Evolutionary conservation across 192 early-diverging fungal species (phyloP).

Genomic region (Coemansia guatemalensis): DNA sequence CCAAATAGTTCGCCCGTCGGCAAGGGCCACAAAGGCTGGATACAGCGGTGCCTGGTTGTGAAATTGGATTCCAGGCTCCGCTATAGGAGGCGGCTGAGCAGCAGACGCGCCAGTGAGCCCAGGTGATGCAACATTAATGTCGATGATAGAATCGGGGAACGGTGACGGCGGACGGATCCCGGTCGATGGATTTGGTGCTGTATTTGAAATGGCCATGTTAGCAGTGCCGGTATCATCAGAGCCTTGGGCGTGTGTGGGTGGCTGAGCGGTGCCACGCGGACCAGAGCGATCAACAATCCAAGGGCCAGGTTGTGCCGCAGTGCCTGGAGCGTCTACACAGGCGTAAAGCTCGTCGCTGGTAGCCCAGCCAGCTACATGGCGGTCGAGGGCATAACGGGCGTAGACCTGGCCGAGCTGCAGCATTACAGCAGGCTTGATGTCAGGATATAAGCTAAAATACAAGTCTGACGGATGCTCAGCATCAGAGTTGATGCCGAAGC

Average conservation of each 20-base stretch:
- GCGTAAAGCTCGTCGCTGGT: constrained; percentile 26
- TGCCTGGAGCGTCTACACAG: constrained; percentile 17
- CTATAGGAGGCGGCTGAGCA: background rate
- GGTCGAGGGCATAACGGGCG: constrained; percentile 38
- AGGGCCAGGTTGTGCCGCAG: constrained; percentile 6
- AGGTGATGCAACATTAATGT: background rate
- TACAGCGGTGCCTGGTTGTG: constrained; percentile 32
- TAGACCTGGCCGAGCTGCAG: constrained; percentile 18
- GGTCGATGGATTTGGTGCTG: background rate
- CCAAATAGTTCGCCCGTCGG: constrained; percentile 41
- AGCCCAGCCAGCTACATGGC: constrained; percentile 24
- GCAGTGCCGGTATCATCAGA: constrained; percentile 5
- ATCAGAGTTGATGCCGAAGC: background rate
- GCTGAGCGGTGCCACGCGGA: constrained; percentile 22
- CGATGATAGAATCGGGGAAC: constrained; percentile 20
- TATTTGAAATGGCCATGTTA: constrained; percentile 8
- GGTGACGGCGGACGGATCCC: constrained; percentile 19
- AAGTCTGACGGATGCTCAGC: constrained; percentile 3
- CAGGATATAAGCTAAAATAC: constrained; percentile 19
- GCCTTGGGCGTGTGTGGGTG: background rate
- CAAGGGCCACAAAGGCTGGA: constrained; percentile 29
- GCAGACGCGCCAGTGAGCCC: constrained; percentile 7
- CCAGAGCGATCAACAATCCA: constrained; percentile 42
- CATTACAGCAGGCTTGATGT: constrained; percentile 9
- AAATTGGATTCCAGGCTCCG: constrained; percentile 8